Evolutionary conservation across 2,329 filamentous ascomycete genomes (phyloP).

Genomic region (Pseudogymnoascus sp.): DNA sequence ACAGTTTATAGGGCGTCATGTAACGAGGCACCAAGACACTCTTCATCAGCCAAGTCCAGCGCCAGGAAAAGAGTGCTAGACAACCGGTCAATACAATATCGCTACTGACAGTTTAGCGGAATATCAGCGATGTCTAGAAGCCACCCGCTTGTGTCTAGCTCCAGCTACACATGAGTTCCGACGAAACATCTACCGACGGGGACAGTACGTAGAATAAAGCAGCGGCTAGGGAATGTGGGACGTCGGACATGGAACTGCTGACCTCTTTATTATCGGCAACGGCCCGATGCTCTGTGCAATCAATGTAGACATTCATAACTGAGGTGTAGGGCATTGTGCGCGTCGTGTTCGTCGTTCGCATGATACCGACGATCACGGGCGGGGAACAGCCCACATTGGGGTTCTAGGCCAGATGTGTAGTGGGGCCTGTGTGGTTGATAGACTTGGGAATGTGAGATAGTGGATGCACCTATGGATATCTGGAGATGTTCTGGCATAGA

Average conservation of each 20-base stretch:
- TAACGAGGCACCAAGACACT: constrained; percentile 1
- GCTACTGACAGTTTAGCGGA: neutral
- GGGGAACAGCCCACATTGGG: neutral
- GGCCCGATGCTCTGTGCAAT: neutral
- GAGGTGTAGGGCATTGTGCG: neutral
- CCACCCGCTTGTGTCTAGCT: neutral
- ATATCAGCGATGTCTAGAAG: neutral
- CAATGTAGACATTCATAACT: neutral
- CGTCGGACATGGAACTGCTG: neutral
- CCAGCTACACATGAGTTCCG: neutral
- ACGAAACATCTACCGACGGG: neutral
- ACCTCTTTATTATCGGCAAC: neutral
- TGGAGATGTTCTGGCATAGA: neutral
- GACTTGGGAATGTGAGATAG: neutral
- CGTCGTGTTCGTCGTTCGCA: neutral
- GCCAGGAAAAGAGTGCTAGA: neutral
- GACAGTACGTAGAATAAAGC: neutral
- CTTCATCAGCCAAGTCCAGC: neutral
- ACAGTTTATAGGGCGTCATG: neutral
- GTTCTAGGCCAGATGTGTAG: neutral
- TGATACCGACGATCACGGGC: constrained; percentile 5
- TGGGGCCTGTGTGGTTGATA: neutral
- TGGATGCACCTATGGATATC: neutral
- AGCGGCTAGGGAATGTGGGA: neutral
- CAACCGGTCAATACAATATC: neutral